Evolutionary conservation across 2,329 filamentous ascomycete species (phyloP).

Genomic region (Penicillium griseofulvum): DNA sequence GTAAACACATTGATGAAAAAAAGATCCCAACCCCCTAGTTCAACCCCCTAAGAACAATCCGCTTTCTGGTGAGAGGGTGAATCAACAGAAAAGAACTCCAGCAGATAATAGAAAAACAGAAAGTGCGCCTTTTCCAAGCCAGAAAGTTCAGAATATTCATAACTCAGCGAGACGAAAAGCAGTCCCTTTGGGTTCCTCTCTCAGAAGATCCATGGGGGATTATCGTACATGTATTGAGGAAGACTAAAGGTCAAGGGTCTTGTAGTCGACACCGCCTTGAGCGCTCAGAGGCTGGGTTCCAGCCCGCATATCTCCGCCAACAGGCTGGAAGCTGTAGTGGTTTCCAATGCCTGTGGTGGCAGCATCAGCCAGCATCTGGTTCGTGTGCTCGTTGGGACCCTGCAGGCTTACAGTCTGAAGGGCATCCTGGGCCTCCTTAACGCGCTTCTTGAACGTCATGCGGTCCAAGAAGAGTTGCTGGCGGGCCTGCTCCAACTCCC

Average conservation of each 20-base stretch:
- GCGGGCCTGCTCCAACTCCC: slow-evolving; percentile 85
- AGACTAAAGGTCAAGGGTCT: slow-evolving; percentile 42
- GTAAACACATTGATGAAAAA: slow-evolving; percentile 21
- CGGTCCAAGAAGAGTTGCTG: slow-evolving; percentile 94
- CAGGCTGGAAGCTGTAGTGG: slow-evolving; percentile 43
- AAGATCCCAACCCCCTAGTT: slow-evolving; percentile 6
- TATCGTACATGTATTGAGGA: slow-evolving; percentile 26
- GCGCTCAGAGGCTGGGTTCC: slow-evolving; percentile 42
- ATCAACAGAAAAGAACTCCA: slow-evolving; percentile 24
- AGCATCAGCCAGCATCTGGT: slow-evolving; percentile 35
- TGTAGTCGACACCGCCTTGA: slow-evolving; percentile 42
- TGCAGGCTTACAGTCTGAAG: slow-evolving; percentile 51
- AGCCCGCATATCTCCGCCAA: slow-evolving; percentile 28
- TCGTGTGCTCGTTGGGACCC: slow-evolving; percentile 43
- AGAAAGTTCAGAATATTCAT: slow-evolving; percentile 26
- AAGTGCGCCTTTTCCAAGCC: slow-evolving; percentile 33
- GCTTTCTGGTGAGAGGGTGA: slow-evolving; percentile 13
- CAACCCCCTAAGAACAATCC: slow-evolving; percentile 12
- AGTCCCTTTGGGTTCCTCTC: slow-evolving; percentile 10
- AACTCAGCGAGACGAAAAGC: slow-evolving; percentile 19
- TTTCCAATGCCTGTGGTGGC: slow-evolving; percentile 37
- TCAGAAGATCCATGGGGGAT: slow-evolving; percentile 18
- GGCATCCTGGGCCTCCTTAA: slow-evolving; percentile 75
- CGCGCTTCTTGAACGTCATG: slow-evolving; percentile 81
- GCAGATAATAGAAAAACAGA: slow-evolving; percentile 16